Evolutionary conservation across 768 basidiomycete species (phyloP).

Genomic region (Harrya chromipes): DNA sequence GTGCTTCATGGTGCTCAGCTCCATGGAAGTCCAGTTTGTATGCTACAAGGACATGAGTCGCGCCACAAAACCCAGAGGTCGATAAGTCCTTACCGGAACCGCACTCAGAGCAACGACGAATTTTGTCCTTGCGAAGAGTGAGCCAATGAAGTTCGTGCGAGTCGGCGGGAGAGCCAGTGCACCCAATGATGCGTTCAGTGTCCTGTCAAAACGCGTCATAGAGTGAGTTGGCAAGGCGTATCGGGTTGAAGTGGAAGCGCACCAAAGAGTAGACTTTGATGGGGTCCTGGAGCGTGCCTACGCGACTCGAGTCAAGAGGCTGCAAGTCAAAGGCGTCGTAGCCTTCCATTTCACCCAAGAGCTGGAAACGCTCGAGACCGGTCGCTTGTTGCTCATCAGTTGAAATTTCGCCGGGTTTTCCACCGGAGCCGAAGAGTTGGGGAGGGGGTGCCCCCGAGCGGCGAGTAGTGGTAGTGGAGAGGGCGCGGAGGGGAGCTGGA

Average conservation of each 20-base stretch:
- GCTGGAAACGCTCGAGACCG: slow-evolving; percentile 93
- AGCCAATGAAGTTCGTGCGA: slow-evolving; percentile 95
- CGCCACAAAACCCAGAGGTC: neutral
- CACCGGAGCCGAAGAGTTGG: slow-evolving; percentile 67
- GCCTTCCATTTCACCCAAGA: slow-evolving; percentile 85
- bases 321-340: slow-evolving; percentile 86
- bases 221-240: neutral
- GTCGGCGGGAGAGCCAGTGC: slow-evolving; percentile 93
- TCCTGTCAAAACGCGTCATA: slow-evolving; percentile 46
- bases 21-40: slow-evolving; percentile 76
- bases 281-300: slow-evolving; percentile 87
- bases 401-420: slow-evolving; percentile 70
- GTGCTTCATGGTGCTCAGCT: slow-evolving; percentile 44
- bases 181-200: slow-evolving; percentile 82
- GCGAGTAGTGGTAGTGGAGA: slow-evolving; percentile 56
- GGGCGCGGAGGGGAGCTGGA: slow-evolving; percentile 43
- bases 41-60: slow-evolving; percentile 40
- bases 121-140: slow-evolving; percentile 58
- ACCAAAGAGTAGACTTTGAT: slow-evolving; percentile 86
- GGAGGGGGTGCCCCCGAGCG: slow-evolving; percentile 62
- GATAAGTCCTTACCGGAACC: slow-evolving; percentile 68
- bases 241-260: slow-evolving; percentile 29
- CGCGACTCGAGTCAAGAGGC: slow-evolving; percentile 77
- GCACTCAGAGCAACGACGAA: slow-evolving; percentile 86
- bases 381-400: slow-evolving; percentile 90